Base-by-base conservation (phyloP, 2,329 filamentous ascomycete species). In the Sclerotinia minor region DNA sequence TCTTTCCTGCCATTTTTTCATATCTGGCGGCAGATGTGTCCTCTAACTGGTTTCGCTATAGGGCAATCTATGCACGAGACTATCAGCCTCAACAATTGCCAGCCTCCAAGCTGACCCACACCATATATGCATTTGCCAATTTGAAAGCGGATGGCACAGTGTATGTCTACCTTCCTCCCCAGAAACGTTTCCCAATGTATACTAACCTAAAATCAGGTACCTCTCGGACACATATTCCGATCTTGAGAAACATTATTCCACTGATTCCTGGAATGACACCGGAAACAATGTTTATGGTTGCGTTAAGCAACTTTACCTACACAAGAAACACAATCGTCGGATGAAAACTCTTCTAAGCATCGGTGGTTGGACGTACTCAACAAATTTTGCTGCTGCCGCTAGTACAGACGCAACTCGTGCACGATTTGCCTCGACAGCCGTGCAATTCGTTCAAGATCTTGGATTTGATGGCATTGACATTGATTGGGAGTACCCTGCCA, bases 121-220 rank as follows among this genome's bases (percentile, higher is more conserved):
- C 96, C 1, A 83, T 96, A 2, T 96, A 87, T 75, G 85, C 92
- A 2, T 97, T 97, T 78, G 90, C 92, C 74, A 94, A 96, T 75
- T 78, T 96, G 24, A 81, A 82, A 11, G 77, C 85, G 0, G 85
- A 89, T 65, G 93, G 93, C 45, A 89, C 91, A 73, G 90, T 94
- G 79, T 89, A 83, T 75, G 83, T 77, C 26, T 29, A 35, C 26
- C 9, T 32, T 32, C 21, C 53, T 19, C 15, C 13, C 13, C 4
- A 15, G 38, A 41, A 41, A 41, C 38, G 15, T 41, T 41, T 41
- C 5, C 4, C 13, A 41, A 41, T 29, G 24, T 71, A 41, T 15
- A 68, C 75, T 65, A 60, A 64, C 44, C 35, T 35, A 21, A 15
- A 26, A 2, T 17, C 32, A 85, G 84, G 13, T 85, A 84, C 75